Base-by-base conservation (phyloP, 805 yeast species). In the Kodamaea kaohsiungensis region DNA sequence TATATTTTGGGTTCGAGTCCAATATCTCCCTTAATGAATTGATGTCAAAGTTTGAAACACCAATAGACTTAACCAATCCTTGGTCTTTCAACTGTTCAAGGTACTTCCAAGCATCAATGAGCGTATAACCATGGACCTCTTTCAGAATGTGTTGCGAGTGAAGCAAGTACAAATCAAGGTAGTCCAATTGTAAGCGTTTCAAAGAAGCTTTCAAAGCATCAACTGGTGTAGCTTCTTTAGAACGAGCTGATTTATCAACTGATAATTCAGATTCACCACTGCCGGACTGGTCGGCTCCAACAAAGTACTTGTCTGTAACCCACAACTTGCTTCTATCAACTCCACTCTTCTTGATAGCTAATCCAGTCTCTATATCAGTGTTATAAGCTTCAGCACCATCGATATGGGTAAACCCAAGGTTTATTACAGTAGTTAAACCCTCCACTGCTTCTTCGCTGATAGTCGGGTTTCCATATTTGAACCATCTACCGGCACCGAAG, bases 1-100 rank as follows among this genome's bases (percentile, higher is more conserved):
- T 82, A 17, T 96, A 80, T 52, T 85, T 81, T 3, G 90, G 81
- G 69, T 89, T 91, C 65, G 95, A 95, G 71, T 93, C 98, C 53
- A 95, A 70, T 19, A 93, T 85, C 0, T 93, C 91, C 67, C 91
- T 89, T 61, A 90, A 71, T 59, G 85, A 69, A 33, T 83, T 76
- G 59, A 91, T 92, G 56, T 78, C 75, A 76, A 85, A 88, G 78
- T 90, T 90, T 58, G 96, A 89, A 52, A 90, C 53, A 65, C 97
- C 97, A 62, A 91, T 84, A 59, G 93, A 84, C 70, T 81, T 86
- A 66, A 88, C 85, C 62, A 81, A 76, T 12, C 90, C 90, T 51
- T 79, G 68, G 49, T 81, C 74, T 57, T 84, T 90, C 53, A 86
- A 74, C 58, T 77, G 71, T 73, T 90, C 96, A 73, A 89, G 64